Evolutionary conservation across 2,329 filamentous ascomycete genomes (phyloP).

Genomic region (Plectosphaerella sp.): DNA sequence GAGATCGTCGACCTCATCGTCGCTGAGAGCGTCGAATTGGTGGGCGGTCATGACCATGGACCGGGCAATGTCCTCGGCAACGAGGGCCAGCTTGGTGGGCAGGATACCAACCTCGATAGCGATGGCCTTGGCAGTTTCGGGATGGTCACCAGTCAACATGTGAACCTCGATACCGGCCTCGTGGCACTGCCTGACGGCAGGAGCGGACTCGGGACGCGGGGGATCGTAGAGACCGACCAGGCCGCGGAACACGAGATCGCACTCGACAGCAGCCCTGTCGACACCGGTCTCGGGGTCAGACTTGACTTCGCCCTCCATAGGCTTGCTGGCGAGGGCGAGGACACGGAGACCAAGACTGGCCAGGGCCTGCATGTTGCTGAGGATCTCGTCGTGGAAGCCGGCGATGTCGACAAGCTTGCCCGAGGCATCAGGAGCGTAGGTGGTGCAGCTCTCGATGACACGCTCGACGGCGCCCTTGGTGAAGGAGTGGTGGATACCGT

Average conservation of each 20-base stretch:
- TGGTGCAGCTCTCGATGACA: constrained; percentile 56
- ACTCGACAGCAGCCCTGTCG: constrained; percentile 1
- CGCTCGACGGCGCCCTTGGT: constrained; percentile 66
- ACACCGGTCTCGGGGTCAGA: constrained; percentile 7
- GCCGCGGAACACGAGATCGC: constrained; percentile 8
- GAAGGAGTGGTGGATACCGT: constrained; percentile 29
- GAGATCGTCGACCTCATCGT: constrained; percentile 54
- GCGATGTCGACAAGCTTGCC: constrained; percentile 34
- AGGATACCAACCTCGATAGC: constrained; percentile 55
- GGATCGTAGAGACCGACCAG: constrained; percentile 43
- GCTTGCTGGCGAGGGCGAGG: constrained; percentile 57
- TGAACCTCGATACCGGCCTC: constrained; percentile 53
- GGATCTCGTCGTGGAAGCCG: constrained; percentile 48
- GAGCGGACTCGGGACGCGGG: constrained; percentile 56
- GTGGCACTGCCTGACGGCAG: constrained; percentile 46
- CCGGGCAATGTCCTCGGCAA: constrained; percentile 44
- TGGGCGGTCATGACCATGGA: constrained; percentile 56
- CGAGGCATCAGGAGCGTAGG: constrained; percentile 19
- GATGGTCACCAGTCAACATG: constrained; percentile 59
- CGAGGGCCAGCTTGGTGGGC: constrained; percentile 34
- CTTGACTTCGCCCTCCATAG: constrained; percentile 20
- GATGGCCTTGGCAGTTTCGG: constrained; percentile 54
- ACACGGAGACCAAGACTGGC: constrained; percentile 62
- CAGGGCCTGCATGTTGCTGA: constrained; percentile 61
- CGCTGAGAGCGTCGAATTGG: constrained; percentile 55